phyloP scores from a whole-genome alignment of 2,329 filamentous ascomycete species.

The Helotiales sp. region DNA sequence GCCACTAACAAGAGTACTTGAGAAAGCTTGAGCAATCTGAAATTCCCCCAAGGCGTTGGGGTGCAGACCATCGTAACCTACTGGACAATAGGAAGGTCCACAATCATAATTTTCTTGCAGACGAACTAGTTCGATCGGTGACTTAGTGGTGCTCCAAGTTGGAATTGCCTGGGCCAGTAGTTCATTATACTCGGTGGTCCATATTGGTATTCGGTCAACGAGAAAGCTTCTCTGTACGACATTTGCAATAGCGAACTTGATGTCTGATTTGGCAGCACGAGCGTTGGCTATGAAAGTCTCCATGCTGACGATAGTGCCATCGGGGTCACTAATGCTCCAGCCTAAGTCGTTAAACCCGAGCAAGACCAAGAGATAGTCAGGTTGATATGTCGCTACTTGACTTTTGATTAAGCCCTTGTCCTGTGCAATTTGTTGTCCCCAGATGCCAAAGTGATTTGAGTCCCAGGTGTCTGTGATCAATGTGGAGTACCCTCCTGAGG shows the following conservation, averaged over 20 bases:
- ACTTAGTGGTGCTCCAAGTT: not conserved
- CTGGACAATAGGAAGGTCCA: not conserved
- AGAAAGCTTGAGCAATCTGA: not conserved
- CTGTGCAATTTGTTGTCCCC: slow-evolving; percentile 38
- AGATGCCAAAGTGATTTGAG: slow-evolving; percentile 36
- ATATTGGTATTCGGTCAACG: slow-evolving; percentile 29
- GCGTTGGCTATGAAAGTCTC: slow-evolving; percentile 5
- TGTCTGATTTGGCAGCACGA: slow-evolving; percentile 12
- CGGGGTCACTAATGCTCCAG: slow-evolving; percentile 8
- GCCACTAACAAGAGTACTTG: too few species aligned
- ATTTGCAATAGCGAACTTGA: slow-evolving; percentile 12
- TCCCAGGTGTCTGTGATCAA: slow-evolving; percentile 31
- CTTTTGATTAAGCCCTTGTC: slow-evolving; percentile 26
- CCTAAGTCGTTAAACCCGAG: slow-evolving; percentile 22
- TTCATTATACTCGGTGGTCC: slow-evolving; percentile 30
- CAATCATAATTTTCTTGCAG: not conserved
- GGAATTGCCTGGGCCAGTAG: slow-evolving; percentile 1
- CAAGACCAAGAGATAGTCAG: slow-evolving; percentile 11
- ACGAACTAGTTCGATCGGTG: not conserved
- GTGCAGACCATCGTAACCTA: not conserved
- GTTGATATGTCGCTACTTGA: slow-evolving; percentile 24
- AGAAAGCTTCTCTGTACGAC: slow-evolving; percentile 8
- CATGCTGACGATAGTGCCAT: slow-evolving; percentile 13
- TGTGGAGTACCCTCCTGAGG: slow-evolving; percentile 27
- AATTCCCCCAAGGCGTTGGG: not conserved